These are phyloP conservation scores for Ustilago curta DNA, from an alignment of 1,284 basidiomycete species.

Conservation along the genomic window DNA sequence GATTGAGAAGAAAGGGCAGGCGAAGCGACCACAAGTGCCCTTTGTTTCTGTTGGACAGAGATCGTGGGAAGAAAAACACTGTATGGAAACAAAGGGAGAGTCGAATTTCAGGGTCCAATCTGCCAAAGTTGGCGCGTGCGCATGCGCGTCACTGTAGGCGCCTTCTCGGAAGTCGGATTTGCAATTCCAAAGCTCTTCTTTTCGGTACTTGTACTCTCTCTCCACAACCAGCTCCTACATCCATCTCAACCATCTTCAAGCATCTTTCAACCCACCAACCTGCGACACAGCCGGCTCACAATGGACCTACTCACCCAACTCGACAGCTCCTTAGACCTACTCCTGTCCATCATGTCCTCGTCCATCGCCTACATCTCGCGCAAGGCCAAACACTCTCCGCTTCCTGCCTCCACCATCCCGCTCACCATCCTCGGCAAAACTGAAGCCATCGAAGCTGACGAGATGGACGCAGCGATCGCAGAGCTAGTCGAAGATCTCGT, in stretches of 20 bases:
- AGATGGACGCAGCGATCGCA: conserved; percentile 32
- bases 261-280: neutral
- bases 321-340: conserved; percentile 50
- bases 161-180: conserved; percentile 4
- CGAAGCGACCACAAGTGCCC: neutral
- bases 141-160: neutral
- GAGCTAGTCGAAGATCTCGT: conserved; percentile 56
- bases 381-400: conserved; percentile 44
- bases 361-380: conserved; percentile 57
- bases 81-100: neutral
- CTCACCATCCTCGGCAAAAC: conserved; percentile 55
- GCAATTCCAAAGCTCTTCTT: neutral
- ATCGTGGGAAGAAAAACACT: neutral
- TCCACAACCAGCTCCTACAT: too few species aligned
- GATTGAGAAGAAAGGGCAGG: too few species aligned
- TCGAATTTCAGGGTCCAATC: conserved; percentile 2
- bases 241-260: too few species aligned
- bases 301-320: conserved; percentile 59
- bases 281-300: too few species aligned
- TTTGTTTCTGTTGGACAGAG: neutral
- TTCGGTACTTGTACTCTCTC: neutral
- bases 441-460: conserved; percentile 34
- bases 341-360: conserved; percentile 60
- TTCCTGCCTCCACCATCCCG: conserved; percentile 43
- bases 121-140: conserved; percentile 3